A percentile compares a stretch with the other conserved stretches of the same genome.
Conservation (phyloP, 1,139 yeast species). For the Protomyces arabidopsidicola region DNA sequence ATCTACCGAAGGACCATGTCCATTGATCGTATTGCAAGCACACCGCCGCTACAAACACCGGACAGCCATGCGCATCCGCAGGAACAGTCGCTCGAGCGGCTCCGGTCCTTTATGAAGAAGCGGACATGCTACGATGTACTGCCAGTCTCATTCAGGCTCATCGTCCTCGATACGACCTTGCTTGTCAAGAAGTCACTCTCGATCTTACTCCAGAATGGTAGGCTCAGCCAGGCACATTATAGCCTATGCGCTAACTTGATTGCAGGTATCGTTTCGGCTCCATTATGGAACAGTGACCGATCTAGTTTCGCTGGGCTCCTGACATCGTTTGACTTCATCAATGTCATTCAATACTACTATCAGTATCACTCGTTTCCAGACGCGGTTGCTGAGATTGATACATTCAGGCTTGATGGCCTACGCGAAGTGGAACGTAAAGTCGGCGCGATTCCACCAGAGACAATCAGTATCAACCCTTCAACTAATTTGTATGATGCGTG, state of each 20-base stretch:
- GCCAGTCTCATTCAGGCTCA: conserved; percentile 89
- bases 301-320: conserved; percentile 90
- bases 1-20: not conserved
- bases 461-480: conserved; percentile 86
- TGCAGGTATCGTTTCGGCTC: conserved; percentile 77
- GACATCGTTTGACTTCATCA: conserved; percentile 88
- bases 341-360: conserved; percentile 90
- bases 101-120: conserved; percentile 59
- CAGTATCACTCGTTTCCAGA: conserved; percentile 63
- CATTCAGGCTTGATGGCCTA: conserved; percentile 76
- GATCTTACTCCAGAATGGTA: conserved; percentile 75
- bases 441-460: conserved; percentile 84
- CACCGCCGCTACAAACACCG: not conserved
- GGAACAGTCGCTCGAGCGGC: not conserved
- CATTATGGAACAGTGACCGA: conserved; percentile 88
- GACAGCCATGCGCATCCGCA: not conserved
- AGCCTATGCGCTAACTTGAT: not conserved
- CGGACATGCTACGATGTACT: conserved; percentile 94
- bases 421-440: conserved; percentile 72
- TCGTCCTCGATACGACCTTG: conserved; percentile 87
- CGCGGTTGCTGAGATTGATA: conserved; percentile 82
- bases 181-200: conserved; percentile 87
- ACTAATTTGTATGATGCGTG: conserved; percentile 90
- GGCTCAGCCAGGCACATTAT: not conserved
- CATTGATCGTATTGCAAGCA: not conserved